phyloP scores from a whole-genome alignment of 2,329 filamentous ascomycete genomes.

The Botrytis elliptica region DNA sequence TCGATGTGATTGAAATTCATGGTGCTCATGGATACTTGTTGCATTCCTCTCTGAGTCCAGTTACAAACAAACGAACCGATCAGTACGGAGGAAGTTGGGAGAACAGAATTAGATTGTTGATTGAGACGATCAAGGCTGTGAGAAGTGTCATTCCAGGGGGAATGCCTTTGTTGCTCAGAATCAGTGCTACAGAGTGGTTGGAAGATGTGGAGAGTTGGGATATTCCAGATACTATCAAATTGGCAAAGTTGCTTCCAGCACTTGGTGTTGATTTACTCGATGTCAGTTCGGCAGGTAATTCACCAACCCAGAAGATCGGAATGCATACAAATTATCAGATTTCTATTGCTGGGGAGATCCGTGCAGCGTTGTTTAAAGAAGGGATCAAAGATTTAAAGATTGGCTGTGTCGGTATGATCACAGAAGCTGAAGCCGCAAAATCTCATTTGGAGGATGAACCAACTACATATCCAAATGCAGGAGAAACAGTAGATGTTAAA shows the following conservation, averaged over 20 bases:
- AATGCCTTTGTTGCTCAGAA: slow-evolving; percentile 58
- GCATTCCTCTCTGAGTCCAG: slow-evolving; percentile 61
- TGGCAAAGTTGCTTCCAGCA: slow-evolving; percentile 68
- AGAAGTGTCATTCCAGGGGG: slow-evolving; percentile 52
- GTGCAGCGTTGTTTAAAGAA: slow-evolving; percentile 57
- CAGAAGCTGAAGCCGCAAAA: slow-evolving; percentile 52
- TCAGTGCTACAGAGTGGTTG: slow-evolving; percentile 65
- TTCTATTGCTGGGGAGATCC: slow-evolving; percentile 68
- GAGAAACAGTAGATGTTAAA: slow-evolving; percentile 44
- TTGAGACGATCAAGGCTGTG: slow-evolving; percentile 53
- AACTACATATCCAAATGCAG: slow-evolving; percentile 40
- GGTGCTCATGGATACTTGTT: slow-evolving; percentile 66
- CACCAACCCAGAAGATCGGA: slow-evolving; percentile 48
- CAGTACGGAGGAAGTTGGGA: slow-evolving; percentile 64
- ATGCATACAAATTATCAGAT: slow-evolving; percentile 69
- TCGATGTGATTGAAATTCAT: slow-evolving; percentile 64
- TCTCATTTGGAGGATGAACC: slow-evolving; percentile 45
- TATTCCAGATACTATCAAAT: slow-evolving; percentile 46
- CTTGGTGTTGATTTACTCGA: slow-evolving; percentile 81
- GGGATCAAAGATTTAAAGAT: slow-evolving; percentile 59
- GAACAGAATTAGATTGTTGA: slow-evolving; percentile 62
- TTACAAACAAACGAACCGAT: slow-evolving; percentile 61
- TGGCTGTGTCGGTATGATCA: slow-evolving; percentile 73
- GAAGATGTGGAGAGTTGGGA: slow-evolving; percentile 42
- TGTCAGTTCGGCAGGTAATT: slow-evolving; percentile 74